Evolutionary conservation across 139 green algal species (phyloP).

Genomic region (Chlorella sp.): DNA sequence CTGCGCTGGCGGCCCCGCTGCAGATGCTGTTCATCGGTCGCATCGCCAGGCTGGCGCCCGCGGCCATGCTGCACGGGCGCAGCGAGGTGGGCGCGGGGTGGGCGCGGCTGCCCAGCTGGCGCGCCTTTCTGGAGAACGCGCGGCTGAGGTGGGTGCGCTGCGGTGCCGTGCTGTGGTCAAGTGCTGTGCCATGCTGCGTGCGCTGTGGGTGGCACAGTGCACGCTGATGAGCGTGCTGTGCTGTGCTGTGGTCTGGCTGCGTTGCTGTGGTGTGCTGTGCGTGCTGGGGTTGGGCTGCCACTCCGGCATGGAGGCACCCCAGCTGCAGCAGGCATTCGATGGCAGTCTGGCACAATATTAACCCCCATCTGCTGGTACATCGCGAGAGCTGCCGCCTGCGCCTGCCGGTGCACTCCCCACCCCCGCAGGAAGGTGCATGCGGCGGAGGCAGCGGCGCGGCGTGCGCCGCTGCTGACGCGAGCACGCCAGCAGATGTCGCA

Average conservation of each 20-base stretch:
- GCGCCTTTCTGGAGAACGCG: constrained; percentile 21
- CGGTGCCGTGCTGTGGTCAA: background rate
- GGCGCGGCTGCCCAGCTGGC: constrained; percentile 23
- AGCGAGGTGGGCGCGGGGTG: constrained; percentile 28
- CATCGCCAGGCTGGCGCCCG: constrained; percentile 37
- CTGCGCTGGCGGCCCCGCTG: constrained; percentile 23
- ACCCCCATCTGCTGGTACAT: too few species aligned
- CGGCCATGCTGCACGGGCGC: constrained; percentile 39
- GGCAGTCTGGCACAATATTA: too few species aligned
- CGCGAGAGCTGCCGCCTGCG: background rate
- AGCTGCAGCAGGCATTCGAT: too few species aligned
- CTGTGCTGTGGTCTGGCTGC: background rate
- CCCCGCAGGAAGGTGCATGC: constrained; percentile 12
- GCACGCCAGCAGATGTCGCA: constrained; percentile 16
- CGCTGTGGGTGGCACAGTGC: background rate
- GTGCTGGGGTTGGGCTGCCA: too few species aligned
- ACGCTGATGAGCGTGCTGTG: background rate
- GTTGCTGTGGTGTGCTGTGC: background rate
- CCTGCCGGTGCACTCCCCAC: background rate
- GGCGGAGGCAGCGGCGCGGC: background rate
- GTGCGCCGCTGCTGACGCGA: background rate
- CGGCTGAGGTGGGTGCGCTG: constrained; percentile 4
- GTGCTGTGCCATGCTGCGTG: too few species aligned
- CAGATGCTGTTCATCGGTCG: constrained; percentile 41
- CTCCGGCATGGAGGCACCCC: too few species aligned